These are phyloP conservation scores for Cucumis cinereus DNA, from an alignment of 306 rosid species.

Conservation along the genomic window DNA sequence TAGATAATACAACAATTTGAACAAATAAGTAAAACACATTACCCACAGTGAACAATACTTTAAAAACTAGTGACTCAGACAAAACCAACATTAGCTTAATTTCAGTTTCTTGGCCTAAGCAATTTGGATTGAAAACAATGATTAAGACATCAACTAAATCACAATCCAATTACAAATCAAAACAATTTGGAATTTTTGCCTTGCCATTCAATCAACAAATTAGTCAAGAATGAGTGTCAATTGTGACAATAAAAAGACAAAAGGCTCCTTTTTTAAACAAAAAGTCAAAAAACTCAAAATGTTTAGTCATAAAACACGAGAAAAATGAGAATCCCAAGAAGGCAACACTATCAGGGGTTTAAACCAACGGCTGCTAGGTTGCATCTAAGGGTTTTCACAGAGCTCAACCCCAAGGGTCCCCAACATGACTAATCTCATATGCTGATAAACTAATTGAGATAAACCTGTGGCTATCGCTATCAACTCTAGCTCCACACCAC, in stretches of 20 bases:
- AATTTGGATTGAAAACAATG: not conserved
- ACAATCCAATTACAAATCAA: too few species aligned
- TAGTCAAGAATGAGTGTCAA: not conserved
- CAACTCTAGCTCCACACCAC: constrained; percentile 98
- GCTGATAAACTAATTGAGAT: constrained; percentile 12
- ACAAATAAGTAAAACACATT: not conserved
- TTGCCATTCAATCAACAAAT: not conserved
- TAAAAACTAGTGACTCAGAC: not conserved
- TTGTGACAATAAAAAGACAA: not conserved
- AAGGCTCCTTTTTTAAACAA: not conserved
- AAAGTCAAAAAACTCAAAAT: not conserved
- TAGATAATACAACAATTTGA: constrained; percentile 8
- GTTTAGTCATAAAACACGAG: not conserved
- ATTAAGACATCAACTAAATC: not conserved
- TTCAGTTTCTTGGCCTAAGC: not conserved
- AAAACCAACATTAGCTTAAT: not conserved
- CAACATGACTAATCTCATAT: not conserved
- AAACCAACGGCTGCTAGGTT: not conserved
- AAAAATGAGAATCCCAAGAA: not conserved
- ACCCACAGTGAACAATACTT: not conserved
- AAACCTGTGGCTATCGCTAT: constrained; percentile 96
- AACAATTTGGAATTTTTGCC: too few species aligned
- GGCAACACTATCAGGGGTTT: not conserved
- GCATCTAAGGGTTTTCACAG: not conserved
- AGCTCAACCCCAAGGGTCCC: not conserved